Base-by-base conservation (phyloP, 148 eudicot species). In the Amaranthus hypochondriacus region DNA sequence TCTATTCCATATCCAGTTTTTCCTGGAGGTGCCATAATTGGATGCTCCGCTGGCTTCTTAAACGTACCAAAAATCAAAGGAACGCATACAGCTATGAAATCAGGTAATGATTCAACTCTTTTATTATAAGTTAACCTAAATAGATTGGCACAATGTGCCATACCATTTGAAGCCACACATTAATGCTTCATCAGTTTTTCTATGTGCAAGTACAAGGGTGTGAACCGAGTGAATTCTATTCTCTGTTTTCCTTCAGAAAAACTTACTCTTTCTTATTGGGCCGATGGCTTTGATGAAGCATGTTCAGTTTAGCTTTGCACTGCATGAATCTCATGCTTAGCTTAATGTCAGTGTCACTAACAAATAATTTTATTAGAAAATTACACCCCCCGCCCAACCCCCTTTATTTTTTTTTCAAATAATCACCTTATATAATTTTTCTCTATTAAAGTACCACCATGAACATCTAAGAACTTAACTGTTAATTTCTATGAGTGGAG, bases 1-100 rank as follows among this genome's bases (percentile, higher is more conserved):
- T 92, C 97, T 78, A 87, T 95, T 84, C 98, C 98, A 70, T 95
- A 95, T 83, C 98, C 98, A 81, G 91, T 95, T 81, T 95, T 92
- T 78, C 98, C 98, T 42, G 98, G 98, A 82, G 98, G 98, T 65
- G 98, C 98, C 77, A 77, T 95, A 68, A 77, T 95, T 62, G 98
- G 98, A 74, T 92, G 98, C 82, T 92, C 98, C 49, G 98, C 98
- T 85, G 98, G 98, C 81, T 92, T 92, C 84, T 75, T 95, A 72
- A 95, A 95, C 76, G 97, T 95, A 61, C 97, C 97, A 57, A 95
- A 95, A 78, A 95, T 95, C 70, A 95, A 95, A 83, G 98, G 98
- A 75, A 80, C 97, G 3, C 98, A 95, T 81, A 95, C 98, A 6
- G 98, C 98, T 15, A 95, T 95, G 96, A 95, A 95, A 84, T 95